These are phyloP conservation scores for Ophiocordyceps sinensis DNA, from an alignment of 2,329 filamentous ascomycete species.

Conservation along the genomic window DNA sequence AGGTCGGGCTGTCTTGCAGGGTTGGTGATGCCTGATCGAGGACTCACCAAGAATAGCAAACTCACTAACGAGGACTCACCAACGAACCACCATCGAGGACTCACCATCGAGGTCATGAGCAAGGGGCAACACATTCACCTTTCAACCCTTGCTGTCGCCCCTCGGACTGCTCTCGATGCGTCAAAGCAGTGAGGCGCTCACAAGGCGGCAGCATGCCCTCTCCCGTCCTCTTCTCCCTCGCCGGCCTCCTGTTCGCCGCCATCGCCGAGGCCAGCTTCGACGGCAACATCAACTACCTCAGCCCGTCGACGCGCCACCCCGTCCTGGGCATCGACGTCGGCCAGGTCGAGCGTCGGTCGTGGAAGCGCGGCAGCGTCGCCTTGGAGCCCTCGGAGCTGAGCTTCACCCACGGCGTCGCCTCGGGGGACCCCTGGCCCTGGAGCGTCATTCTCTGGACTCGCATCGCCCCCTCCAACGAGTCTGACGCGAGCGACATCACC, in stretches of 20 bases:
- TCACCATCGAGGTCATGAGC: too few species aligned
- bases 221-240: not conserved
- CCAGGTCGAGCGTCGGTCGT: constrained; percentile 41
- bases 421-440: constrained; percentile 36
- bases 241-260: not conserved
- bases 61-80: too few species aligned
- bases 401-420: constrained; percentile 49
- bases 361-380: constrained; percentile 25
- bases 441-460: constrained; percentile 43
- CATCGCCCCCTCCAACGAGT: constrained; percentile 27
- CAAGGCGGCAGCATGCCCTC: constrained; percentile 2
- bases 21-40: too few species aligned
- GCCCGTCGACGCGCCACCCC: constrained; percentile 49
- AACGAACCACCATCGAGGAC: too few species aligned
- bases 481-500: constrained; percentile 29
- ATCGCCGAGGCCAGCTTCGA: constrained; percentile 6
- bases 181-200: too few species aligned
- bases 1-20: too few species aligned
- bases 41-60: too few species aligned
- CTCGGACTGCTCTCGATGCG: too few species aligned
- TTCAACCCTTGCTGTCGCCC: too few species aligned
- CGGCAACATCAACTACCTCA: constrained; percentile 51
- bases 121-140: too few species aligned
- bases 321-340: constrained; percentile 49
- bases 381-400: constrained; percentile 32